Base-by-base conservation (phyloP, 306 rosid species). In the Quercus parvula region DNA sequence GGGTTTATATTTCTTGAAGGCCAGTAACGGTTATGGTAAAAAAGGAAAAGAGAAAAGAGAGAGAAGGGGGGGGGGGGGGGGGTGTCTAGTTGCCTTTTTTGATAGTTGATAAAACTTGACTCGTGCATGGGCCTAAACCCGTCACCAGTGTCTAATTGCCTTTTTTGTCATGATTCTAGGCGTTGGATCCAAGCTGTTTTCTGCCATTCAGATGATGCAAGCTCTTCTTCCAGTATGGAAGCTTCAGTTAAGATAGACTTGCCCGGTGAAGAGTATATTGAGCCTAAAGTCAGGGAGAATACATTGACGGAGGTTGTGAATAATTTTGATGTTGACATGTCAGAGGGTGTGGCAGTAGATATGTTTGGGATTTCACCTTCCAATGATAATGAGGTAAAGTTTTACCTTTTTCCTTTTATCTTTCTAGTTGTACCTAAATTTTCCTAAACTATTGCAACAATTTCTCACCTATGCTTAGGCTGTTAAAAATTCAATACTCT, bases 101-200 rank as follows among this genome's bases (percentile, higher is more conserved):
- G 13, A 61, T 64, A 15, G 24, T n/a, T 64, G 18, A 64, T 30
- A 17, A 10, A 30, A 31, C 13, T 63, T 5, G 7, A 22, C 41
- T 4, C 18, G 2, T 59, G 31, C 15, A 63, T 10, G 38, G 33
- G 69, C 1, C 28, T 30, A 38, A 64, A 66, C 41, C 71, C 0
- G 11, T 66, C 31, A 31, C 41, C 71, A 22, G 22, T 22, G 22
- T 22, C 22, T 22, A 22, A 22, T 22, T 22, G 22, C 22, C 22
- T 22, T 22, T 22, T 22, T 22, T 81, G 77, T 38, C 46, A 38
- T 75, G 77, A 78, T 76, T 77, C 44, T 78, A 89, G 98, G 81
- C 97, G 98, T 69, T 95, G 99, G 99, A 87, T 92, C 68, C 99
- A 92, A 89, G 99, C 98, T 28, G 94, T 90, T 71, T 92, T 91